Evolutionary conservation across 441 rosid genomes (phyloP), one percentile per base, ranked within the genome.

Genomic region (Populus hybrid): DNA sequence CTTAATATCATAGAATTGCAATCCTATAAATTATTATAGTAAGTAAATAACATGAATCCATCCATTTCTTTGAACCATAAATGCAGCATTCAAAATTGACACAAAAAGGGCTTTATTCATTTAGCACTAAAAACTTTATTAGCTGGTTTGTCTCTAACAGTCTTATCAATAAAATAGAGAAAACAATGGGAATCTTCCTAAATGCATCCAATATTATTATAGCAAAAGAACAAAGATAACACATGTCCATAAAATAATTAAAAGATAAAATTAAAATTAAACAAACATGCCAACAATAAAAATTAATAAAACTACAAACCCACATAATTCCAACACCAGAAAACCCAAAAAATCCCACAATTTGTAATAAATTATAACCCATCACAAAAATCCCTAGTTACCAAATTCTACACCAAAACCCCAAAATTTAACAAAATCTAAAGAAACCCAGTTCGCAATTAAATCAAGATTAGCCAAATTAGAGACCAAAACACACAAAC

Each of bases 341-440:
- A 28, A 18, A n/a, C 54, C 11, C 32, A 30, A 67, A 36, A 63
- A 38, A 65, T 24, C n/a, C 59, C 40, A 74, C 61, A 63, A 77
- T 20, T 69, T 74, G 28, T 4, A 16, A 40, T 12, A 54, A 74
- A 42, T 26, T 59, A 32, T 8, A 65, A 68, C 67, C 35, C 73
- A 28, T 24, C 70, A 30, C 16, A 57, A 12, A 12, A 83, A 76
- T 46, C 81, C 83, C 42, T 61, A 23, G 63, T 8, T 7, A 26
- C 54, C 54, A 72, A 72, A 78, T 68, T 80, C 38, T 46, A 24
- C 35, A 61, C 12, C 21, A 32, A 42, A n/a, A 70, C 54, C 28
- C 26, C 63, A 54, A 72, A 65, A 63, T 59, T 28, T 14, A 46
- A 54, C 16, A 26, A n/a, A 36, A 24, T 10, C 9, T 35, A 23